Evolutionary conservation across 257 asterid genomes (phyloP), one percentile per base, ranked within the genome.

Genomic region (Solanum paucissectum): DNA sequence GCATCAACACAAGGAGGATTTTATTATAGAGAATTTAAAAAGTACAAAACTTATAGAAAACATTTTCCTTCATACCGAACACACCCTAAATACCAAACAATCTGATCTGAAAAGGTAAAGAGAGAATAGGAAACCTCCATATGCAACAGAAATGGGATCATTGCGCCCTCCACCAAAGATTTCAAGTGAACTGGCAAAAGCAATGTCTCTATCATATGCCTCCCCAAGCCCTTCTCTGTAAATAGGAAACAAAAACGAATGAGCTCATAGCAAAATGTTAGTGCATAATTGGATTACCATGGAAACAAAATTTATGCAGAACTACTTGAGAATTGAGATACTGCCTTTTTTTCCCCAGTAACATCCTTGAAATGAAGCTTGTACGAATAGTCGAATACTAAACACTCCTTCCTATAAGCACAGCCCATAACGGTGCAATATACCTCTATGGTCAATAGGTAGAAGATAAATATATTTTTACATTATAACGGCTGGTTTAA

Each of bases 141-240:
- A 92, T 71, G 98, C 91, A 76, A 95, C 92, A 73, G 98, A 93
- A 88, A 95, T 88, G 82, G 98, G 99, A 90, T 97, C 99, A 90
- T 94, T 91, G 86, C 90, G 96, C 77, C 95, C 98, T 73, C 99
- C 99, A 52, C 97, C 93, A 94, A 97, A 95, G 81, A 89, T 93
- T 92, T 96, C 99, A 74, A 97, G 95, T 21, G 98, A 89, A 91
- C 93, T 90, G 84, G 99, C 98, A 91, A 97, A 97, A 88, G 97
- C 95, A 91, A 95, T 91, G 88, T 97, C 98, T 92, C 93, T 94
- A 76, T 95, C 98, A 85, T 93, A 95, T 91, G 98, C 96, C 90
- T 97, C 99, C 87, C 98, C 99, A 89, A 96, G 98, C 89, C 99
- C 99, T 88, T 96, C 99, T 58, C 99, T 97, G 93, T 68, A 90